Base-by-base conservation (phyloP, 192 early-diverging fungal species). In the Lobosporangium transversale region DNA sequence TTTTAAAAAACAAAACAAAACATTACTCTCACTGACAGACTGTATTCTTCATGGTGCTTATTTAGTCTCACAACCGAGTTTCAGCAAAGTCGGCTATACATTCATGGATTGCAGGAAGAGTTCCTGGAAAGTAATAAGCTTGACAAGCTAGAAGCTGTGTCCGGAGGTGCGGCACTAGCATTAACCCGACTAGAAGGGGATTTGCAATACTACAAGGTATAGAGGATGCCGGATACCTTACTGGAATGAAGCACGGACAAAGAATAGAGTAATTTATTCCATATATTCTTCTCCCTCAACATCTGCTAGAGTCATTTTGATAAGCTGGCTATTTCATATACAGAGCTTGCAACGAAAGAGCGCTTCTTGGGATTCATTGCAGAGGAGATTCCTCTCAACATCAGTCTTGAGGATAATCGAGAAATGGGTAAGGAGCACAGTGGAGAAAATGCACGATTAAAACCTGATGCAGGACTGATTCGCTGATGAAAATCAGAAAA, bases 81-180 rank as follows among this genome's bases (percentile, higher is more conserved):
- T 29, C 55, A 65, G 43, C 24, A 63, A 12, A 51, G 54, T 29
- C 55, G 54, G 12, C 56, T 74, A 1, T 74, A 74, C 51, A 74
- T 74, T 3, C 62, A 74, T 65, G 70, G 62, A 43, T 33, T 74
- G 10, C 70, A 74, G 31, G 61, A 74, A 18, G 70, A 74, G 12
- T 74, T 74, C 31, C 26, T 74, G 21, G 53, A 24, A 4, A 45
- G 43, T 18, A 64, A 74, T 37, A 48, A 65, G 18, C 49, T 74
- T 23, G 61, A 50, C 20, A 74, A 64, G 18, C 62, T 74, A 2
- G 70, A 74, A 32, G 70, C 70, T n/a, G 17, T 65, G 29, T 64
- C 70, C n/a, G 70, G 70, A 9, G 70, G 70, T 4, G 62, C 70
- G 2, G 62, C 56, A 12, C 5, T 65, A 17, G 47, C 62, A 1